These are phyloP conservation scores for Polychytrium aggregatum DNA, from an alignment of 192 early-diverging fungal genomes.

Conservation along the genomic window DNA sequence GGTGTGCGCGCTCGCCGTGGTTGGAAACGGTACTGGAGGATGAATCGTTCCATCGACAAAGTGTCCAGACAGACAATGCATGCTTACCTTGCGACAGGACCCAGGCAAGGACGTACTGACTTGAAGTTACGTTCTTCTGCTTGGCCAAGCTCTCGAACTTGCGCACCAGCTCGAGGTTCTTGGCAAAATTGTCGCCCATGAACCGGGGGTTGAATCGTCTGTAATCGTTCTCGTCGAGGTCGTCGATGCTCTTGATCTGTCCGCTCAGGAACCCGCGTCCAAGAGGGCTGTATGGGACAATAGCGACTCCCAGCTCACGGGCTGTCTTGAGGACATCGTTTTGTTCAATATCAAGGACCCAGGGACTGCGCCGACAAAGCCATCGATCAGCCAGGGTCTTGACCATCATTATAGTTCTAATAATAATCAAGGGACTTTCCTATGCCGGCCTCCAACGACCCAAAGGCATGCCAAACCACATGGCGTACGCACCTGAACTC, in stretches of 20 bases:
- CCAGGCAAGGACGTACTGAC: conserved; percentile 56
- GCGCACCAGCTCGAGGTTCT: conserved; percentile 36
- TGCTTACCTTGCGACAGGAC: conserved; percentile 36
- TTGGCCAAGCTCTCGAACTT: conserved; percentile 19
- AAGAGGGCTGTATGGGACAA: conserved; percentile 44
- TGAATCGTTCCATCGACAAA: too few species aligned
- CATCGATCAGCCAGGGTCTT: not conserved
- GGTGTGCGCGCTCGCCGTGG: too few species aligned
- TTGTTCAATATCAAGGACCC: conserved; percentile 51
- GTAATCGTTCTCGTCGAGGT: conserved; percentile 41
- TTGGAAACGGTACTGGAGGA: too few species aligned
- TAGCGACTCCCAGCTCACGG: conserved; percentile 39
- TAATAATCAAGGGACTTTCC: too few species aligned
- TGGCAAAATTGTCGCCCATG: conserved; percentile 41
- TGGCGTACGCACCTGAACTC: conserved; percentile 4
- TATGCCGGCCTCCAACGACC: not conserved
- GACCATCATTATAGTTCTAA: too few species aligned
- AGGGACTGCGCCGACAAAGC: conserved; percentile 16
- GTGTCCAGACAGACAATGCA: too few species aligned
- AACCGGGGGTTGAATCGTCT: conserved; percentile 43
- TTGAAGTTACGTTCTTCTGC: conserved; percentile 28
- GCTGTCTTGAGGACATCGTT: conserved; percentile 56
- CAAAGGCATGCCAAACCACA: too few species aligned
- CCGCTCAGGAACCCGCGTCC: conserved; percentile 57
- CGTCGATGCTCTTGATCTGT: conserved; percentile 35